Conservation (phyloP, 768 basidiomycete species). For the Strobilomyces echinocephalus region DNA sequence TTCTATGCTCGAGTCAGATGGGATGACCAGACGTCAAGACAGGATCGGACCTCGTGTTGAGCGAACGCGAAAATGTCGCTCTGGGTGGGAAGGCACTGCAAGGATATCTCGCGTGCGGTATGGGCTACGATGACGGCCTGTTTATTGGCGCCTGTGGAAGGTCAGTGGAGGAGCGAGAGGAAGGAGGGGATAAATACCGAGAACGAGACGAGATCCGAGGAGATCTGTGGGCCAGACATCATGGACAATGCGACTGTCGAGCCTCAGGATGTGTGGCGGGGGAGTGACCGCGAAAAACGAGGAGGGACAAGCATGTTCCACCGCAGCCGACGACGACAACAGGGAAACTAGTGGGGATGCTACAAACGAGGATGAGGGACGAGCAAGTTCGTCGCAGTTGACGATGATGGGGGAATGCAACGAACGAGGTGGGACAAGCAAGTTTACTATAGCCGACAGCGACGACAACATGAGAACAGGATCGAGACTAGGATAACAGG, state of each 20-base stretch:
- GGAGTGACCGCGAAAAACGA: no score
- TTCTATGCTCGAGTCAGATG: constrained; percentile 31
- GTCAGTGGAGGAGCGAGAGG: neutral
- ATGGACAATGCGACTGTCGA: constrained; percentile 37
- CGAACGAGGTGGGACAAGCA: no score
- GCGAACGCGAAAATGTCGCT: constrained; percentile 64
- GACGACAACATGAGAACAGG: no score
- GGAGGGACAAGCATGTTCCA: no score
- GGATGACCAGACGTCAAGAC: neutral
- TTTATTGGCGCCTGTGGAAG: constrained; percentile 44
- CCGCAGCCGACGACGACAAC: no score
- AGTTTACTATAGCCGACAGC: no score
- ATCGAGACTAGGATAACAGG: no score
- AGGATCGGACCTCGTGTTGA: constrained; percentile 43
- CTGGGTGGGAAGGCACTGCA: constrained; percentile 43
- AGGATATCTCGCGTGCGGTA: constrained; percentile 36
- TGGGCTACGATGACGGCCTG: constrained; percentile 51
- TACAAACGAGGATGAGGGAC: no score
- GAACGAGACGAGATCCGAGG: constrained; percentile 41
- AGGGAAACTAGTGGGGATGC: no score
- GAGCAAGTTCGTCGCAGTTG: no score
- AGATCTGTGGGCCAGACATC: constrained; percentile 61
- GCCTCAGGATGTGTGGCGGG: constrained; percentile 23
- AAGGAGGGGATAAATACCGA: constrained; percentile 38
- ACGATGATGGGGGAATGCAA: no score